Conservation (phyloP, 23 red algal species). For the Cyanidium caldarium region DNA sequence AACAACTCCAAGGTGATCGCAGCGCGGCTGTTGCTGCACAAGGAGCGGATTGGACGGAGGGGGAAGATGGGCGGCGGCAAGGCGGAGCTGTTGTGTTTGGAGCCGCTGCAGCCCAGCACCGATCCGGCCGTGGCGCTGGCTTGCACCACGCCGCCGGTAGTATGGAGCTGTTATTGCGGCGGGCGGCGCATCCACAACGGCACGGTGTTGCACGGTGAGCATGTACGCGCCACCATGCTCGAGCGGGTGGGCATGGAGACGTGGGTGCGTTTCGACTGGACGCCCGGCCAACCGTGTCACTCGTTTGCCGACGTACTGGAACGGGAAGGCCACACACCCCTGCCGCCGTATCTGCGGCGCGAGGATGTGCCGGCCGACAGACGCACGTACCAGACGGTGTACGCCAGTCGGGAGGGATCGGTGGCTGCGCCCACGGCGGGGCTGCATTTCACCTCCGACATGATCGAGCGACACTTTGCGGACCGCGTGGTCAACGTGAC, state of each 20-base stretch:
- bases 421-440: constrained; percentile 90
- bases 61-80: too few species aligned
- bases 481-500: constrained; percentile 30
- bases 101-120: constrained; percentile 7
- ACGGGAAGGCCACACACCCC: constrained; percentile 31
- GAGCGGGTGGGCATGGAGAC: not conserved
- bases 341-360: constrained; percentile 74
- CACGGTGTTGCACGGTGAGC: not conserved
- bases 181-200: not conserved
- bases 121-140: constrained; percentile 27
- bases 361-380: constrained; percentile 17
- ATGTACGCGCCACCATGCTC: not conserved
- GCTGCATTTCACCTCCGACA: constrained; percentile 55
- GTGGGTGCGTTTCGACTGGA: not conserved
- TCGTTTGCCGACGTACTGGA: constrained; percentile 30
- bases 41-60: not conserved
- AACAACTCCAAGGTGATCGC: constrained; percentile 66
- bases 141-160: not conserved
- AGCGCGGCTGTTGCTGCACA: constrained; percentile 43
- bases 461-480: constrained; percentile 21
- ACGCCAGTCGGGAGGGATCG: constrained; percentile 40
- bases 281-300: not conserved
- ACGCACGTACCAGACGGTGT: constrained; percentile 72
- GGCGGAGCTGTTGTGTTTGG: constrained; percentile 53
- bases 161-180: not conserved